Conservation (phyloP, 176 grass and related monocot species). For the Oryza meyeriana region DNA sequence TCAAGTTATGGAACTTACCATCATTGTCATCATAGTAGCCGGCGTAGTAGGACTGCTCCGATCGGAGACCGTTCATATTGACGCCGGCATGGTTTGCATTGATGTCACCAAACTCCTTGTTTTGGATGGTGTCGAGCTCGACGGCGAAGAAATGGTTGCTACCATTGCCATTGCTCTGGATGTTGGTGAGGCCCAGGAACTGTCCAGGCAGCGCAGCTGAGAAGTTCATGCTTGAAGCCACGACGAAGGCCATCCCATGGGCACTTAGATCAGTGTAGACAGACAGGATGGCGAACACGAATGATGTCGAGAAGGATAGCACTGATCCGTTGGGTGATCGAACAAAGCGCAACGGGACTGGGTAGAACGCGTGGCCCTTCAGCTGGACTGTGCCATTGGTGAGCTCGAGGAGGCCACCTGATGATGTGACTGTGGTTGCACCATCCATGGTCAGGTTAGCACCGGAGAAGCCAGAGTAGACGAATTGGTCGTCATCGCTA, state of each 20-base stretch:
- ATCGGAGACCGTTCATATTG: constrained; percentile 33
- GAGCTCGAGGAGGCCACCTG: constrained; percentile 42
- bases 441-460: constrained; percentile 16
- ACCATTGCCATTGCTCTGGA: constrained; percentile 14
- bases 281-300: no score
- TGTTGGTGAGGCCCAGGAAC: constrained; percentile 41
- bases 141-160: constrained; percentile 45
- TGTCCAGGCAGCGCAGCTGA: not conserved
- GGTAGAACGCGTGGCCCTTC: no score
- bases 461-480: constrained; percentile 25
- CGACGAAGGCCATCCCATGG: constrained; percentile 40
- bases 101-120: constrained; percentile 34
- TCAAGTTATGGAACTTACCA: constrained; percentile 32
- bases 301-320: no score
- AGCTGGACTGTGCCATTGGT: constrained; percentile 28
- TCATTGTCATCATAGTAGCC: constrained; percentile 28
- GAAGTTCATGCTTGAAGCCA: constrained; percentile 26
- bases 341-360: no score
- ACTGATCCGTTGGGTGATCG: no score
- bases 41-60: constrained; percentile 9
- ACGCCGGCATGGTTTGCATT: constrained; percentile 49
- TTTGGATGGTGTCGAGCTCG: constrained; percentile 47
- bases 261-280: constrained; percentile 30
- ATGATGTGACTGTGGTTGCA: constrained; percentile 19
- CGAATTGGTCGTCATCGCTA: not conserved